Base-by-base conservation (phyloP, 73 alveolate species). In the Tetrahymena thermophila region DNA sequence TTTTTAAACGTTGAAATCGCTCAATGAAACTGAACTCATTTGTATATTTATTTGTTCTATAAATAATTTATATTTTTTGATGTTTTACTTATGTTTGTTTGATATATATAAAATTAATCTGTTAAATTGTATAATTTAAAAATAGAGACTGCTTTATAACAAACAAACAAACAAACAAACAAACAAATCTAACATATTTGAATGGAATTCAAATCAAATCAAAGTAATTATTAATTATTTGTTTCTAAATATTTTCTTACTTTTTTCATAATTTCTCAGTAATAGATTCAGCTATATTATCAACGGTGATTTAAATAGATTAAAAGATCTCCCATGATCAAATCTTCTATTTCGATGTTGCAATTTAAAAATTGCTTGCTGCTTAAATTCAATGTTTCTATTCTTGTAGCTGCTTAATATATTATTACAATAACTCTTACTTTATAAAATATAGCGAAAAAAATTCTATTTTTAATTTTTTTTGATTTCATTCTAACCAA, bases 1-100 rank as follows among this genome's bases (percentile, higher is more conserved):
- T 17, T 93, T 94, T 17, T 35, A 38, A 34, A 95, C 84, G 35
- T 85, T 94, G 83, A 93, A 95, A 37, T 89, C 94, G 16, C 94
- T 89, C 84, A 95, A 57, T 19, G 85, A 44, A 28, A 94, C 85
- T 94, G 89, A 71, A 28, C 40, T 28, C 89, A 71, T 71, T 71
- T 25, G 4, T 9, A 56, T 56, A 57, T 4, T 28, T 28, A 50
- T 50, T 50, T 50, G 15, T 50, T 8, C 44, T 40, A 40, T 40
- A 40, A 40, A 40, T 28, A 19, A 50, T 50, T 50, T 50, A 28
- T 50, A 19, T 50, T 50, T 50, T 50, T 50, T 57, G 14, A 40
- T 71, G 89, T 71, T 71, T 71, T 71, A 31, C 17, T n/a, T 71
- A 28, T 25, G 40, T 21, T 71, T 71, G 37, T 71, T 71, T 71